Base-by-base conservation (phyloP, 192 early-diverging fungal species). In the Podila minutissima region DNA sequence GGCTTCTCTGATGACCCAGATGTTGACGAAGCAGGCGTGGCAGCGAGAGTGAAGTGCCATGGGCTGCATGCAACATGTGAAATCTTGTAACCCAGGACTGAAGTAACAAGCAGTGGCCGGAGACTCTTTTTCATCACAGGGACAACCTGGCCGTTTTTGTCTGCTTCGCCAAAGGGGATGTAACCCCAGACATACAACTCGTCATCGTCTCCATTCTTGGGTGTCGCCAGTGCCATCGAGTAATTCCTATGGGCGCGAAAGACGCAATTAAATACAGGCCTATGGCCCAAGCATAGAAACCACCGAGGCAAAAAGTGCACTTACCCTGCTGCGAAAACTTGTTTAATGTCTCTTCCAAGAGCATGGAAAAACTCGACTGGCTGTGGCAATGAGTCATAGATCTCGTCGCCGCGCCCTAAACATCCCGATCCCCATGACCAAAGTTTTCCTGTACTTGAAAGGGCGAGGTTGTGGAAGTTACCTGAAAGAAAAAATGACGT, bases 351-450 rank as follows among this genome's bases (percentile, higher is more conserved):
- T 20, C 77, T 59, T 4, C 71, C 71, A 11, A 81, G 59, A 1
- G 71, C 70, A 57, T 81, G 77, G 33, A 81, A 81, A 48, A 81
- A 81, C 57, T 81, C 77, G 46, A 81, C 67, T 6, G 77, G 77
- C 32, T 81, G 77, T 29, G 77, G 77, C 35, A 81, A 53, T 0
- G 77, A 81, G 33, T 81, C 77, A 46, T 81, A 81, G 46, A 81
- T 59, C 37, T 81, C 77, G 24, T 81, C 77, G 0, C 77, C 77
- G 22, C 77, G 77, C 38, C 77, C 77, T 13, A 81, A 57, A 26
- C 70, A 73, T 32, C 77, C 77, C 4, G 77, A 81, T 64, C 77
- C 77, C 77, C 77, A 81, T 29, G 77, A 81, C 77, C 77, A 81
- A 1, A 81, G 62, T 12, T 73, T 81, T 38, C 77, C 77, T 26